These are phyloP conservation scores for Penicillium macrosclerotiorum DNA, from an alignment of 495 filamentous ascomycete species.

Conservation along the genomic window DNA sequence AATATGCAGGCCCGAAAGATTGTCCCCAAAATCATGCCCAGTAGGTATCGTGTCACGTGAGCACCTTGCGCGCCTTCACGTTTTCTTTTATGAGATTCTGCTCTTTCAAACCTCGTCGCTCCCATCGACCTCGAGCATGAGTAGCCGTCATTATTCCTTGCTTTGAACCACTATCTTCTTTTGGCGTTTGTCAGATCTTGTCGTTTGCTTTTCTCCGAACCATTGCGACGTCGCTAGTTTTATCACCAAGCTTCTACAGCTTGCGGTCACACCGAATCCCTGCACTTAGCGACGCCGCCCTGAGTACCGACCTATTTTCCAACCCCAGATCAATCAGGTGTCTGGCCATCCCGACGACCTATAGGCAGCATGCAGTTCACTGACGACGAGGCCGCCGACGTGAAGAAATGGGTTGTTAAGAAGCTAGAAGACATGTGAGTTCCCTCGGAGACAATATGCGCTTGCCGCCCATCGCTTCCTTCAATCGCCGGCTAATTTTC, in stretches of 20 bases:
- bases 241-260: slow-evolving; percentile 5
- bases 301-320: no score
- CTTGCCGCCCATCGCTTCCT: background rate
- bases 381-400: slow-evolving; percentile 66
- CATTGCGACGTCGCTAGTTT: background rate
- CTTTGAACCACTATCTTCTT: background rate
- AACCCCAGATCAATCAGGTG: background rate
- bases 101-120: slow-evolving; percentile 2
- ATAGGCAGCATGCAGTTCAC: slow-evolving; percentile 65
- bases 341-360: background rate
- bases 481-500: slow-evolving; percentile 4
- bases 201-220: background rate
- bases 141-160: slow-evolving; percentile 1
- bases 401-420: slow-evolving; percentile 89
- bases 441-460: background rate
- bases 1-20: no score
- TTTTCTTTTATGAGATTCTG: slow-evolving; percentile 14
- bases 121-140: slow-evolving; percentile 7
- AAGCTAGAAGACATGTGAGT: slow-evolving; percentile 88
- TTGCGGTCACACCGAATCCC: slow-evolving; percentile 12
- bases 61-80: slow-evolving; percentile 15
- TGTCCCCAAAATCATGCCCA: no score
- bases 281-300: slow-evolving; percentile 7
- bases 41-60: slow-evolving; percentile 19
- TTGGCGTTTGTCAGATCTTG: background rate